Evolutionary conservation across 2,329 filamentous ascomycete genomes (phyloP).

Genomic region (Bipolaris zeicola): DNA sequence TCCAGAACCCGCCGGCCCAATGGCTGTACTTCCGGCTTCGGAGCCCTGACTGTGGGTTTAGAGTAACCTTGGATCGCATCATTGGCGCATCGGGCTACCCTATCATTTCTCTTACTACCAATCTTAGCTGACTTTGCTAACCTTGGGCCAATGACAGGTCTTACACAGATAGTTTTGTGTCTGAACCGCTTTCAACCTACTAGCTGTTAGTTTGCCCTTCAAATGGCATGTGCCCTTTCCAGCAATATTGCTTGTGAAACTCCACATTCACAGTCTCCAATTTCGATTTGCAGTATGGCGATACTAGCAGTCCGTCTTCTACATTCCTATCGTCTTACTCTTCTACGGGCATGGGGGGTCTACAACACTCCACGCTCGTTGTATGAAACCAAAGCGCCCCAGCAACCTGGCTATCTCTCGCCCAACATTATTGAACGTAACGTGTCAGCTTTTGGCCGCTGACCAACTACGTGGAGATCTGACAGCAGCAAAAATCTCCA

Average conservation of each 20-base stretch:
- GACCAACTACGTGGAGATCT: neutral
- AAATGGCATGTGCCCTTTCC: slow-evolving; percentile 3
- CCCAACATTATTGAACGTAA: neutral
- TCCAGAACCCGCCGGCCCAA: slow-evolving; percentile 26
- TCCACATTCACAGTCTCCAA: neutral
- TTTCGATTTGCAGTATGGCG: neutral
- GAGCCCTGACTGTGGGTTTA: slow-evolving; percentile 33
- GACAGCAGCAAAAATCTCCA: neutral
- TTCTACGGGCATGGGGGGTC: neutral
- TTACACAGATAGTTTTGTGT: slow-evolving; percentile 3
- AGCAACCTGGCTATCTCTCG: neutral
- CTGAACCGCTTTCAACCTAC: slow-evolving; percentile 5
- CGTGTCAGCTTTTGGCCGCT: slow-evolving; percentile 3
- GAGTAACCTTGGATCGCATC: slow-evolving; percentile 23
- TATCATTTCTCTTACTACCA: slow-evolving; percentile 21
- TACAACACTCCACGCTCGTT: neutral
- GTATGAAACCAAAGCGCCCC: neutral
- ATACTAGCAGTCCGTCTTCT: neutral
- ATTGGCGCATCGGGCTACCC: slow-evolving; percentile 18
- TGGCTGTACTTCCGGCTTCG: slow-evolving; percentile 33
- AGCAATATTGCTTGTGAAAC: slow-evolving; percentile 11
- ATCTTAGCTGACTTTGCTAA: slow-evolving; percentile 1
- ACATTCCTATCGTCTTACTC: neutral
- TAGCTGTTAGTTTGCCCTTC: slow-evolving; percentile 6
- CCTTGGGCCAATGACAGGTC: neutral